phyloP scores from a whole-genome alignment of 2,329 filamentous ascomycete species.

The Sporothrix brasiliensis region DNA sequence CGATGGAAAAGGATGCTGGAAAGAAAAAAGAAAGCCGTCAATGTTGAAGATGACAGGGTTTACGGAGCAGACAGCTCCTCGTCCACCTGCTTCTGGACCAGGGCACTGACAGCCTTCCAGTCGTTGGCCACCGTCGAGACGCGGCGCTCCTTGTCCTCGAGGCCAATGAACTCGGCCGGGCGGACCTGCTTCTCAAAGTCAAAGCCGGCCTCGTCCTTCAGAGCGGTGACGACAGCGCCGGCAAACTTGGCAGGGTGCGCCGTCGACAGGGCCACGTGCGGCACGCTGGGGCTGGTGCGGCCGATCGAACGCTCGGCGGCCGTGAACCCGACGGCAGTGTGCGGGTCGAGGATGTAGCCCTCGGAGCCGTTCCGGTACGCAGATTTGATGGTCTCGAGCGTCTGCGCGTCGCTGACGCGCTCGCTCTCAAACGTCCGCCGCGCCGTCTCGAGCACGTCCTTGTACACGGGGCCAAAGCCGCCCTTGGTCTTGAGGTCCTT shows the following conservation, averaged over 20 bases:
- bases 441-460: slow-evolving; percentile 70
- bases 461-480: slow-evolving; percentile 76
- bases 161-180: slow-evolving; percentile 77
- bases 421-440: slow-evolving; percentile 80
- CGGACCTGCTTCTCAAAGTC: slow-evolving; percentile 74
- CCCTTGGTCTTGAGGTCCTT: slow-evolving; percentile 77
- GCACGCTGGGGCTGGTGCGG: slow-evolving; percentile 54
- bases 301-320: slow-evolving; percentile 71
- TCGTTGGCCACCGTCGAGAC: slow-evolving; percentile 70
- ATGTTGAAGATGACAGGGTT: neutral
- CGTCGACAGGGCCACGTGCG: slow-evolving; percentile 85
- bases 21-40: neutral
- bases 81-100: slow-evolving; percentile 75
- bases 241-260: slow-evolving; percentile 96
- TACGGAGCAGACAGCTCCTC: slow-evolving; percentile 53
- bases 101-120: slow-evolving; percentile 73
- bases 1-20: neutral
- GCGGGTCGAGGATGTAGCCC: slow-evolving; percentile 84
- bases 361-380: slow-evolving; percentile 50
- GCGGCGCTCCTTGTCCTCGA: slow-evolving; percentile 74
- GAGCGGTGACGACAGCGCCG: slow-evolving; percentile 76
- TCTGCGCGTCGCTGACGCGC: slow-evolving; percentile 67
- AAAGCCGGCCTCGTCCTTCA: slow-evolving; percentile 72
- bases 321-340: slow-evolving; percentile 83
- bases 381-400: slow-evolving; percentile 65